Evolutionary conservation across 768 basidiomycete species (phyloP), one percentile per base, ranked within the genome.

Genomic region (Suillus sp.): DNA sequence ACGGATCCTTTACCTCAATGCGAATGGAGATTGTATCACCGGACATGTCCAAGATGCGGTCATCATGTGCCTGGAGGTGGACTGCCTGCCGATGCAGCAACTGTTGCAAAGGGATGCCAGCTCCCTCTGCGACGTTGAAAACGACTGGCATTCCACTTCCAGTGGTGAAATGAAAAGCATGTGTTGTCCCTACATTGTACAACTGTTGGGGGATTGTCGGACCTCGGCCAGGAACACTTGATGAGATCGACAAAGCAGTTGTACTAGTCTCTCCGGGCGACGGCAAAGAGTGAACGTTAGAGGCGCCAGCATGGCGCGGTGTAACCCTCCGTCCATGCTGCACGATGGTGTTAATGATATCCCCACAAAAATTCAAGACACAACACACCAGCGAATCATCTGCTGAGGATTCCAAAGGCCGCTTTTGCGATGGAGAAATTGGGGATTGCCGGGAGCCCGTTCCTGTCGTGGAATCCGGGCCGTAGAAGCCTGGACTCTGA

Each of bases 21-120:
- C 91, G 84, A 56, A 92, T 84, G 2, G 89, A 91, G 40, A 91
- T 88, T 32, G 90, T 91, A 38, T 89, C 88, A 14, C 89, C 90
- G 42, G 86, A 84, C 40, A 86, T 83, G 61, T 64, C 65, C 18
- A 86, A 85, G 60, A 92, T 87, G 6, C 81, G 77, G 61, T 86
- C 81, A 60, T 89, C 85, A 25, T 84, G 81, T 62, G 79, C 77
- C 32, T 67, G 72, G n/a, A 92, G 79, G 40, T 83, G 80, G 68
- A 78, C 76, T 62, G 87, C 81, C 56, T 82, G 78, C 64, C 81
- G 79, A 71, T 83, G 83, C 67, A 92, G 69, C 8, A 88, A 86
- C 66, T 91, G 90, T 13, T 69, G 69, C 62, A 92, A 78, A 1
- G 83, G 76, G 60, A 92, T 85, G 30, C 90, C 91, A 63, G 74